Base-by-base conservation (phyloP, 371 early-diverging fungal genomes). In the Phascolomyces articulosus region DNA sequence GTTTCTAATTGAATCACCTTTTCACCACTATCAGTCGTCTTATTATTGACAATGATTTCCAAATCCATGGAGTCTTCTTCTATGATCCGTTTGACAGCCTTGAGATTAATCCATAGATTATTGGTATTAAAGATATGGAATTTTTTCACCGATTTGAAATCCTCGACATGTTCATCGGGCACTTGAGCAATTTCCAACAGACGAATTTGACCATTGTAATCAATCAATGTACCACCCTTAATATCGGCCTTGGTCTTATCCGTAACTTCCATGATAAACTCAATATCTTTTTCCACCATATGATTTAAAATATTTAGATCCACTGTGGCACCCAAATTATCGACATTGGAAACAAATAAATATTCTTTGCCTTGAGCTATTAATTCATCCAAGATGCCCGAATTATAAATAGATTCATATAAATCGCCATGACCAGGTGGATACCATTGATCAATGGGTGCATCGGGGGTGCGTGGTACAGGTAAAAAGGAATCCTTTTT, bases 61-160 rank as follows among this genome's bases (percentile, higher is more conserved):
- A 99, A 79, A 64, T 91, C 88, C 68, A 99, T 78, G 63, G 85
- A 87, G 53, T 87, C 83, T 61, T 93, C 85, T 58, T 93, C 91
- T 56, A 98, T 84, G 13, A 97, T 81, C 48, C 98, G 92, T 85
- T 98, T 98, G 71, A 99, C 90, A 20, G 98, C 96, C 85, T 91
- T 93, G 66, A 98, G 80, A 70, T 90, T 92, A 68, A 99, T 92
- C 99, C 99, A 99, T 71, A 98, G 73, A 82, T 98, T 98, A 90
- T 99, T 99, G 63, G 99, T 99, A 89, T 99, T 99, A 89, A 99
- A 99, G 73, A 99, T 99, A 87, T 98, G 96, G 87, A 99, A 99
- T 85, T 99, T 99, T 76, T 98, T 97, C 77, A 99, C 90, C 61
- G 96, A 95, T 76, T 99, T 99, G 84, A 99, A 99, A 72, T 99